Conservation (phyloP, 495 filamentous ascomycete genomes). For the Amphirosellinia nigrospora region DNA sequence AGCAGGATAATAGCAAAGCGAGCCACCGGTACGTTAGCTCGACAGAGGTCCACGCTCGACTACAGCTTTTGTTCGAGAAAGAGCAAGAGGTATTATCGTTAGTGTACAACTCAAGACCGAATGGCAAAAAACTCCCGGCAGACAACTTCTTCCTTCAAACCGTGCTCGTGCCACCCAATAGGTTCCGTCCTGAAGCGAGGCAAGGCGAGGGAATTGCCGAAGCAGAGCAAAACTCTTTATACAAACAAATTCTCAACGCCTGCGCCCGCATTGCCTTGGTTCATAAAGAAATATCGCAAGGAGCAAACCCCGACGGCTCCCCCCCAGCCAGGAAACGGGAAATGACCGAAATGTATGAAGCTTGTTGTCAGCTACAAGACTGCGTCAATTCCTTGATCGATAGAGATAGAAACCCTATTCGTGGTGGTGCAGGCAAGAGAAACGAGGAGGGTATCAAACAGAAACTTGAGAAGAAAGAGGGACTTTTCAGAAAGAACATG, state of each 20-base stretch:
- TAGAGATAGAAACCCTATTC: slow-evolving; percentile 78
- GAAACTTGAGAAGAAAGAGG: slow-evolving; percentile 97
- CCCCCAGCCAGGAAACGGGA: slow-evolving; percentile 38
- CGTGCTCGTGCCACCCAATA: slow-evolving; percentile 88
- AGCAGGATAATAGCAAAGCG: slow-evolving; percentile 35
- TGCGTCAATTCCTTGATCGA: slow-evolving; percentile 90
- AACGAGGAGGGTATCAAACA: slow-evolving; percentile 94
- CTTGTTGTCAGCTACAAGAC: slow-evolving; percentile 84
- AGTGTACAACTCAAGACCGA: slow-evolving; percentile 78
- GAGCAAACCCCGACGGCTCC: slow-evolving; percentile 26
- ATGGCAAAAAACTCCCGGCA: slow-evolving; percentile 62
- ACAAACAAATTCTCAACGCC: slow-evolving; percentile 76
- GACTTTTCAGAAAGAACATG: slow-evolving; percentile 98
- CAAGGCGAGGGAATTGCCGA: slow-evolving; percentile 82
- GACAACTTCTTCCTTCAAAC: slow-evolving; percentile 94
- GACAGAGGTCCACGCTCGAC: slow-evolving; percentile 74
- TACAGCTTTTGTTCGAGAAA: slow-evolving; percentile 82
- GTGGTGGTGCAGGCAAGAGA: slow-evolving; percentile 70
- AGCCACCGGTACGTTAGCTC: slow-evolving; percentile 73
- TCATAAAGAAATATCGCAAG: slow-evolving; percentile 67
- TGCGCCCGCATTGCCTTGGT: slow-evolving; percentile 76
- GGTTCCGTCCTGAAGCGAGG: slow-evolving; percentile 85
- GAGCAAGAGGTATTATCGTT: slow-evolving; percentile 81
- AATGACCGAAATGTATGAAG: slow-evolving; percentile 53
- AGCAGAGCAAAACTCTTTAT: slow-evolving; percentile 80